Evolutionary conservation across 768 basidiomycete genomes (phyloP).

Genomic region (Termitomyces sp.): DNA sequence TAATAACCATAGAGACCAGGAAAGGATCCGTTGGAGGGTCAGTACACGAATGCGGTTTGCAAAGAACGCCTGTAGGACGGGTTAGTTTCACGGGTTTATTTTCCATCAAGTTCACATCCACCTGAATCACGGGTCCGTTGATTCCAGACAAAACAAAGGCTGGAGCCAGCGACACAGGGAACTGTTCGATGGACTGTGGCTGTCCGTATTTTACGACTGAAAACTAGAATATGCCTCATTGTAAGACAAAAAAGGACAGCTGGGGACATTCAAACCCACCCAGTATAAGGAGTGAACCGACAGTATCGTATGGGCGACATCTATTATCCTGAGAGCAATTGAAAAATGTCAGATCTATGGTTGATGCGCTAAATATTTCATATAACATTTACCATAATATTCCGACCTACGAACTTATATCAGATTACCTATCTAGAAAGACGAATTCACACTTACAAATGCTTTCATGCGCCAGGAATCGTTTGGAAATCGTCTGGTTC

Average conservation of each 20-base stretch:
- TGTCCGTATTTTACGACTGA: conserved; percentile 9
- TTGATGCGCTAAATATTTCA: not conserved
- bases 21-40: not conserved
- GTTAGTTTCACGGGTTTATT: not conserved
- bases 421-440: not conserved
- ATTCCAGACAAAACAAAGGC: conserved; percentile 5
- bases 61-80: conserved; percentile 10
- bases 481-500: conserved; percentile 4
- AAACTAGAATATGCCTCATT: not conserved
- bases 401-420: conserved; percentile 3
- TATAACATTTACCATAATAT: conserved; percentile 4
- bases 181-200: not conserved
- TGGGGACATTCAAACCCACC: not conserved
- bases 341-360: not conserved
- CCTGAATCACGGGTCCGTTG: conserved; percentile 7
- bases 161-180: not conserved
- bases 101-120: not conserved
- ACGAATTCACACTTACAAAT: conserved; percentile 2
- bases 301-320: not conserved
- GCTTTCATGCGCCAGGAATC: conserved; percentile 5
- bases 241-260: no score
- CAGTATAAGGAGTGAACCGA: conserved; percentile 1
- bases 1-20: not conserved
- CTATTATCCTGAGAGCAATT: conserved; percentile 10
- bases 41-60: conserved; percentile 6